Evolutionary conservation across 148 eudicot species (phyloP).

Genomic region (Dysphania ambrosioides): DNA sequence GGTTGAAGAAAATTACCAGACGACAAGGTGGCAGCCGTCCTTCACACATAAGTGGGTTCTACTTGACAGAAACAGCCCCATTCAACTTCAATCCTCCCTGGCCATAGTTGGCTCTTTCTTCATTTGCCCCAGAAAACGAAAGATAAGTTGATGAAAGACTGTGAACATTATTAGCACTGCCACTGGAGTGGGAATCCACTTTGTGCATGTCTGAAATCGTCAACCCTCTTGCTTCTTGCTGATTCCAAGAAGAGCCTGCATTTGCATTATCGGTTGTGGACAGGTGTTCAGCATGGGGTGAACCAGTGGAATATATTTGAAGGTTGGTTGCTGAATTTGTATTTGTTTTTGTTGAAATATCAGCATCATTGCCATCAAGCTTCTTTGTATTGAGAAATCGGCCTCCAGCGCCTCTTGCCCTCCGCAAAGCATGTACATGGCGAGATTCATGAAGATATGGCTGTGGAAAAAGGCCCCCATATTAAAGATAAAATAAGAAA

Average conservation of each 20-base stretch:
- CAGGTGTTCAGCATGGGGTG: constrained; percentile 25
- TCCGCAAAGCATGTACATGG: constrained; percentile 65
- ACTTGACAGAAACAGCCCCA: constrained; percentile 38
- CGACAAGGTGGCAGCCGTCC: constrained; percentile 17
- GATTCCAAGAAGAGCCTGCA: constrained; percentile 23
- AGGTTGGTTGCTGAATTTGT: constrained; percentile 21
- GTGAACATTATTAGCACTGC: constrained; percentile 26
- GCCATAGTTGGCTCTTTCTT: constrained; percentile 26
- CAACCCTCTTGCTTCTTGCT: constrained; percentile 18
- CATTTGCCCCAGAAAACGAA: constrained; percentile 26
- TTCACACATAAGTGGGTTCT: constrained; percentile 15
- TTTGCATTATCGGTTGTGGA: constrained; percentile 22
- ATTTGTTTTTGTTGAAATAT: constrained; percentile 26
- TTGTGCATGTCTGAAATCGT: constrained; percentile 27
- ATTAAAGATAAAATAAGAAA: background rate
- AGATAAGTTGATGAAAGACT: constrained; percentile 30
- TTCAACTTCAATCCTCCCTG: constrained; percentile 35
- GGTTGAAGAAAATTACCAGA: constrained; percentile 1
- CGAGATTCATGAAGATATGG: constrained; percentile 88
- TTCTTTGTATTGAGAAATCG: constrained; percentile 69
- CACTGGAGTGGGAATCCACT: constrained; percentile 21
- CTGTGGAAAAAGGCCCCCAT: constrained; percentile 20
- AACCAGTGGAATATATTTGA: constrained; percentile 28
- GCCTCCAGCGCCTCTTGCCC: constrained; percentile 78
- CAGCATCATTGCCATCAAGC: constrained; percentile 23